Evolutionary conservation across 176 grass and related monocot genomes (phyloP).

Genomic region (Musa schizocarpa): DNA sequence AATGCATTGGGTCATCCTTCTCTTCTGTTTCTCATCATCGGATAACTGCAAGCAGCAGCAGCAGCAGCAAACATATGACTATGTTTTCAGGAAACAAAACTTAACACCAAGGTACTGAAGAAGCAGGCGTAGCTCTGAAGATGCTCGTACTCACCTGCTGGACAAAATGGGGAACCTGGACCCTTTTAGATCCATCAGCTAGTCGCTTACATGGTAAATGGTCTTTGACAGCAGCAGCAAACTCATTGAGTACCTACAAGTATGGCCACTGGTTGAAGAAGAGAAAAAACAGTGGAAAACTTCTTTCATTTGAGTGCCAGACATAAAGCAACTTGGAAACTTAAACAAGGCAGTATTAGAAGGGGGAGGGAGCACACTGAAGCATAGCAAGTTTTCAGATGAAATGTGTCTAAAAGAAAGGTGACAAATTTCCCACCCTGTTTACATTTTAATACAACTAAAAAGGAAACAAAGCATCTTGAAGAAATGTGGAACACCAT

Average conservation of each 20-base stretch:
- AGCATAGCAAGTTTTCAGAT: too few relatives aligned
- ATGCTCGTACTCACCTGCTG: conserved; percentile 23
- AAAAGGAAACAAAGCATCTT: too few relatives aligned
- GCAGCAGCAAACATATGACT: too few relatives aligned
- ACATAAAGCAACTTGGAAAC: conserved; percentile 38
- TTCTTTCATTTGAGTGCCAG: conserved; percentile 7
- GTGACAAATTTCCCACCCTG: not conserved
- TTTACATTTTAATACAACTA: too few relatives aligned
- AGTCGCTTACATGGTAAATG: conserved; percentile 52
- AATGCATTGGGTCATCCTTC: conserved; percentile 23
- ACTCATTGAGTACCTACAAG: conserved; percentile 75
- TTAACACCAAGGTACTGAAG: too few relatives aligned
- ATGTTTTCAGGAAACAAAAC: too few relatives aligned
- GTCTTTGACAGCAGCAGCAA: conserved; percentile 21
- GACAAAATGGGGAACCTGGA: conserved; percentile 62
- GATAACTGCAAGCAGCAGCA: conserved; percentile 13
- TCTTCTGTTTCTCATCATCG: conserved; percentile 32
- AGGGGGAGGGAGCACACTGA: too few relatives aligned
- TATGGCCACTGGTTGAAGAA: conserved; percentile 5
- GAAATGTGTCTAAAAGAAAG: not conserved
- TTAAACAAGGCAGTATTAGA: not conserved
- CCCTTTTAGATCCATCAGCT: conserved; percentile 75
- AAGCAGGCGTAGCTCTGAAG: too few relatives aligned
- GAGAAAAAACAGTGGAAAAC: not conserved
- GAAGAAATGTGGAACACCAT: too few relatives aligned